Evolutionary conservation across 2,329 filamentous ascomycete species (phyloP).

Genomic region (Grosmannia clavigera): DNA sequence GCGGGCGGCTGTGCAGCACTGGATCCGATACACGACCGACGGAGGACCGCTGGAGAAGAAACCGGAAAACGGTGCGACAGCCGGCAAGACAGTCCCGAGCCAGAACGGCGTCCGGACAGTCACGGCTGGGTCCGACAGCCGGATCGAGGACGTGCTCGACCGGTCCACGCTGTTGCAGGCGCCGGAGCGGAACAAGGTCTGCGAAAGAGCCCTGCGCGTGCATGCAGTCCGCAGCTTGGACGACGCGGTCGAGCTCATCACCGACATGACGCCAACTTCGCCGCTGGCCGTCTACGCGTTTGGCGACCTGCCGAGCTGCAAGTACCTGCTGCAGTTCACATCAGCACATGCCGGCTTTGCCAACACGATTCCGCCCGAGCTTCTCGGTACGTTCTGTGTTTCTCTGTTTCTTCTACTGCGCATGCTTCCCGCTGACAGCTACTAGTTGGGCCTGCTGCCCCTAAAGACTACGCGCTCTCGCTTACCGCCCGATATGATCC

Average conservation of each 20-base stretch:
- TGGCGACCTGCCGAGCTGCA: slow-evolving; percentile 24
- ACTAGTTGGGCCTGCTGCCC: slow-evolving; percentile 24
- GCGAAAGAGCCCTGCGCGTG: background rate
- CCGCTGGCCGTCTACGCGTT: slow-evolving; percentile 15
- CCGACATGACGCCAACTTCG: background rate
- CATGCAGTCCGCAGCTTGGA: slow-evolving; percentile 5
- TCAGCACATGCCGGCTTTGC: slow-evolving; percentile 35
- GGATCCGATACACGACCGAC: slow-evolving; percentile 11
- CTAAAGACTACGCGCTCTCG: slow-evolving; percentile 8
- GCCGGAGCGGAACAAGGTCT: background rate
- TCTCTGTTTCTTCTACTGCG: no score
- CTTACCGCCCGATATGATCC: background rate
- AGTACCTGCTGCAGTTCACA: slow-evolving; percentile 48
- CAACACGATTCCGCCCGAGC: slow-evolving; percentile 43
- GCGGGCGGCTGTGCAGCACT: slow-evolving; percentile 30
- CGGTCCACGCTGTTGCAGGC: slow-evolving; percentile 8
- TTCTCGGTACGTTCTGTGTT: slow-evolving; percentile 24
- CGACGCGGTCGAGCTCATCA: slow-evolving; percentile 4
- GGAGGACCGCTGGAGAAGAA: background rate
- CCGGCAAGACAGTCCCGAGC: background rate
- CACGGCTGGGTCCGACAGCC: slow-evolving; percentile 11
- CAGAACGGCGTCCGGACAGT: background rate
- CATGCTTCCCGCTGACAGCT: background rate
- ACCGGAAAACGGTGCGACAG: background rate
- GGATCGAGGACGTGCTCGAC: slow-evolving; percentile 16